Conservation (phyloP, 2,329 filamentous ascomycete species). For the Epichloe coenophiala region DNA sequence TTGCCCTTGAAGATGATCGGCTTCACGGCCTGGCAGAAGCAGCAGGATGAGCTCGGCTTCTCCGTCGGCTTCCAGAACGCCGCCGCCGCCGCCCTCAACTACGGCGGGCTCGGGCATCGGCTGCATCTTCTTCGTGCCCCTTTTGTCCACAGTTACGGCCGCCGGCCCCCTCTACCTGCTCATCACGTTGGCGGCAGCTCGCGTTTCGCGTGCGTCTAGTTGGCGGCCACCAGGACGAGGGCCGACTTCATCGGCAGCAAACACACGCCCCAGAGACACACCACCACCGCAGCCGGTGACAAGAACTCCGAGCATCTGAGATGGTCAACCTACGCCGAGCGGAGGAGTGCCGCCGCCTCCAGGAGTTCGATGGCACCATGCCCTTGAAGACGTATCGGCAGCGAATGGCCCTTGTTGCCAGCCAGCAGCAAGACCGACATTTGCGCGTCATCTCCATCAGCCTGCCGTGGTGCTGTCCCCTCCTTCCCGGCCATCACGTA, state of each 20-base stretch:
- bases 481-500: constrained; percentile 22
- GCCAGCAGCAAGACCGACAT: constrained; percentile 8
- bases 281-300: too few species aligned
- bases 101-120: too few species aligned
- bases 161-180: too few species aligned
- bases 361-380: neutral
- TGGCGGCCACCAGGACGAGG: too few species aligned
- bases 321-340: neutral
- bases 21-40: constrained; percentile 1
- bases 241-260: constrained; percentile 8
- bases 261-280: too few species aligned
- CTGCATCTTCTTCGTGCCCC: too few species aligned
- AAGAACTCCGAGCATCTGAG: too few species aligned
- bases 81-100: neutral
- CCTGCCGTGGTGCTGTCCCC: constrained; percentile 6
- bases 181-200: too few species aligned
- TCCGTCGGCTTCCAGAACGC: constrained; percentile 13
- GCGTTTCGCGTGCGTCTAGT: too few species aligned
- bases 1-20: constrained; percentile 4
- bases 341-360: neutral
- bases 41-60: constrained; percentile 14
- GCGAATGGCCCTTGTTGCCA: constrained; percentile 9
- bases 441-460: constrained; percentile 5
- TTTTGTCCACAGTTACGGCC: too few species aligned
- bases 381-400: constrained; percentile 9